These are phyloP conservation scores for Aspergillus viridinutans DNA, from an alignment of 2,329 filamentous ascomycete genomes.

Conservation along the genomic window DNA sequence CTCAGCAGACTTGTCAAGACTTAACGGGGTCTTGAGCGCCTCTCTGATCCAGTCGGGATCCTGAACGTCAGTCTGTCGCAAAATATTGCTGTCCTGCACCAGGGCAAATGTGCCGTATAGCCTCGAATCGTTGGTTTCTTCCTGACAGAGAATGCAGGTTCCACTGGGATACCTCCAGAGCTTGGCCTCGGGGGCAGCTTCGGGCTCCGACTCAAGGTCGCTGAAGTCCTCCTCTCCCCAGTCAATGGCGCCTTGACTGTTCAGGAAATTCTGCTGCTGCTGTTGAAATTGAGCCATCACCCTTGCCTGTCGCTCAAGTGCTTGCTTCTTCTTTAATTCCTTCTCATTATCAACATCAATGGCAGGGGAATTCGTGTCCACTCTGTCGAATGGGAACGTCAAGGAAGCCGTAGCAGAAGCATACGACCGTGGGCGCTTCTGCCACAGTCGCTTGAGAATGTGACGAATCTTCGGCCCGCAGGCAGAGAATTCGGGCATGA, in stretches of 20 bases:
- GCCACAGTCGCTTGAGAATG: conserved; percentile 78
- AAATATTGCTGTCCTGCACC: conserved; percentile 76
- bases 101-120: conserved; percentile 93
- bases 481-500: conserved; percentile 71
- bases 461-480: conserved; percentile 81
- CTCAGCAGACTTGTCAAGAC: conserved; percentile 80
- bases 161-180: conserved; percentile 88
- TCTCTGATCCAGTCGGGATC: conserved; percentile 83
- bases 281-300: conserved; percentile 99
- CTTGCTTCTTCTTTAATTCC: conserved; percentile 84
- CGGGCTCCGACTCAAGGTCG: conserved; percentile 51
- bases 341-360: conserved; percentile 55
- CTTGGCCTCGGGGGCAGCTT: conserved; percentile 60
- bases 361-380: conserved; percentile 79
- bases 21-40: conserved; percentile 70
- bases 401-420: conserved; percentile 59
- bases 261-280: conserved; percentile 92
- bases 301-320: conserved; percentile 79
- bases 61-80: conserved; percentile 79
- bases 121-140: conserved; percentile 83
- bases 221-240: conserved; percentile 82
- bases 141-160: conserved; percentile 93
- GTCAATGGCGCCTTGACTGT: conserved; percentile 79
- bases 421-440: conserved; percentile 73
- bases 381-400: conserved; percentile 66